Conservation (phyloP, 805 yeast species). For the Nakazawaea populi region DNA sequence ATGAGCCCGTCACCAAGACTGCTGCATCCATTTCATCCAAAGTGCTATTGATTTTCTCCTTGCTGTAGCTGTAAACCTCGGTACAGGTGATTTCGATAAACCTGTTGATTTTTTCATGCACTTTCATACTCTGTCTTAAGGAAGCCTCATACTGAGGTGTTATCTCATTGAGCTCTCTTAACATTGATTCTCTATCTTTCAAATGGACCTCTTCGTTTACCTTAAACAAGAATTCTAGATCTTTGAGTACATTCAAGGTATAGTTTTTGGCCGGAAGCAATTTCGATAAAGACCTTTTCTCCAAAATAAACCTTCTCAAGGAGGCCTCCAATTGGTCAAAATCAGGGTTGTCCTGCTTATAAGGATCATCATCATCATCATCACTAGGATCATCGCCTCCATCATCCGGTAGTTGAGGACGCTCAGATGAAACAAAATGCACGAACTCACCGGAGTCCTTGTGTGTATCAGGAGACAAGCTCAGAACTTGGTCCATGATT, state of each 20-base stretch:
- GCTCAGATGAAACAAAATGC: constrained; percentile 77
- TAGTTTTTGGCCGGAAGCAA: constrained; percentile 92
- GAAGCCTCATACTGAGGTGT: constrained; percentile 54
- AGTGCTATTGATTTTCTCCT: constrained; percentile 42
- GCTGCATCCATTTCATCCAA: constrained; percentile 34
- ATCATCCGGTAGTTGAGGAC: constrained; percentile 27
- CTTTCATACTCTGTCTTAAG: constrained; percentile 42
- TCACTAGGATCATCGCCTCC: constrained; percentile 30
- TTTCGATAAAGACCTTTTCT: constrained; percentile 84
- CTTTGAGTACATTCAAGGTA: constrained; percentile 60
- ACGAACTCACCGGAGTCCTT: constrained; percentile 88
- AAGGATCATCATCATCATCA: constrained; percentile 26
- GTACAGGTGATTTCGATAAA: constrained; percentile 57
- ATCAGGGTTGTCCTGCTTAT: constrained; percentile 39
- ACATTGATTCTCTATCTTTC: constrained; percentile 38
- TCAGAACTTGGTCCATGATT: constrained; percentile 80
- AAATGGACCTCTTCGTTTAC: constrained; percentile 45
- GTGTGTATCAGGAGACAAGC: constrained; percentile 83
- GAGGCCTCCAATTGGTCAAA: constrained; percentile 84
- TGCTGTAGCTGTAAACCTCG: constrained; percentile 56
- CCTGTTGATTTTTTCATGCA: constrained; percentile 54
- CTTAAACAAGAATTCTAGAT: constrained; percentile 49
- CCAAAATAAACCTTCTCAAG: constrained; percentile 77
- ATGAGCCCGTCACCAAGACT: constrained; percentile 36
- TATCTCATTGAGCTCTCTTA: constrained; percentile 41